Conservation (phyloP, 306 rosid species). For the Gynostemma pentaphyllum region DNA sequence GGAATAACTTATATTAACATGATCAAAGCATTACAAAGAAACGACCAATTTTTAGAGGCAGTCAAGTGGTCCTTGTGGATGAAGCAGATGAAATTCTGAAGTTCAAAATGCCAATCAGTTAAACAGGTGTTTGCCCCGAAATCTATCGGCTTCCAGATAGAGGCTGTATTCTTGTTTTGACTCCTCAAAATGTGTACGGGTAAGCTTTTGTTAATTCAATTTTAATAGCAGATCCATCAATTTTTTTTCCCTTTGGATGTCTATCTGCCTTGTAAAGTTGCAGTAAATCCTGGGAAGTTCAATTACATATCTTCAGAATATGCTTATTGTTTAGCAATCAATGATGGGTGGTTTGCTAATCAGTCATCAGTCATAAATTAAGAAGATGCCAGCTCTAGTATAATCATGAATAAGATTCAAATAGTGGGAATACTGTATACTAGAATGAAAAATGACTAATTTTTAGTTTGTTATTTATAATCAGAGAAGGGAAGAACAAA, state of each 20-base stretch:
- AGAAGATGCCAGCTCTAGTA: not conserved
- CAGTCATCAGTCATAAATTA: not conserved
- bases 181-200: not conserved
- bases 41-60: slow-evolving; percentile 80
- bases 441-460: not conserved
- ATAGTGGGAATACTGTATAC: not conserved
- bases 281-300: not conserved
- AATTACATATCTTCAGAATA: not conserved
- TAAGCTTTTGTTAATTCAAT: not conserved
- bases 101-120: not conserved
- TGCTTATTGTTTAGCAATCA: too few relatives aligned
- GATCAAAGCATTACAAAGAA: slow-evolving; percentile 46
- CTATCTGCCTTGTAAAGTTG: not conserved
- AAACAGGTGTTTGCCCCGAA: not conserved
- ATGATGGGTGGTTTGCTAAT: not conserved
- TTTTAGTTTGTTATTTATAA: not conserved
- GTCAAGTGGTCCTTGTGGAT: slow-evolving; percentile 95
- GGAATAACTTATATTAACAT: slow-evolving; percentile 59
- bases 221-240: not conserved
- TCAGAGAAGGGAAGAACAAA: not conserved
- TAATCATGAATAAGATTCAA: not conserved
- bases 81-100: slow-evolving; percentile 74
- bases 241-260: not conserved
- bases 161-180: not conserved
- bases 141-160: not conserved